A percentile compares a stretch with the other conserved stretches of the same genome.
These are phyloP conservation scores for Xylaria cubensis DNA, from an alignment of 495 filamentous ascomycete species.

Conservation along the genomic window DNA sequence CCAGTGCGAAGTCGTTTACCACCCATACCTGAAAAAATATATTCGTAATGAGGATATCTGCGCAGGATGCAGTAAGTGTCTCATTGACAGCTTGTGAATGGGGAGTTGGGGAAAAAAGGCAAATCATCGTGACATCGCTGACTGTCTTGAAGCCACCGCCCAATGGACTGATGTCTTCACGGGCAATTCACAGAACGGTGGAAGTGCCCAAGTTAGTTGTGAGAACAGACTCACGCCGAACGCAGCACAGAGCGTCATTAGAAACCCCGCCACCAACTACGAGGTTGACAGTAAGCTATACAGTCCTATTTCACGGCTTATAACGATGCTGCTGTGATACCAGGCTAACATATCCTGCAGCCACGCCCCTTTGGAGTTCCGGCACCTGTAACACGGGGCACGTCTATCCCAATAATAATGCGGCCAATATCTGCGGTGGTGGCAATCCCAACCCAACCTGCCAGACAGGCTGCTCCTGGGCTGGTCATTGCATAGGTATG, in stretches of 20 bases:
- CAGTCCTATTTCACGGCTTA: not conserved
- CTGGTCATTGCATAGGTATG: slow-evolving; percentile 31
- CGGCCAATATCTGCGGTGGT: slow-evolving; percentile 20
- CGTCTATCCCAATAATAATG: slow-evolving; percentile 26
- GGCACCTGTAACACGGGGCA: slow-evolving; percentile 33
- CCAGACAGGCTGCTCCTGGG: slow-evolving; percentile 32
- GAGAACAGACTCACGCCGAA: slow-evolving; percentile 45
- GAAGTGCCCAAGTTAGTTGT: slow-evolving; percentile 46
- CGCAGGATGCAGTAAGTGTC: slow-evolving; percentile 31
- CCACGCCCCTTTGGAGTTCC: slow-evolving; percentile 31
- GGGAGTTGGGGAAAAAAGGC: not conserved
- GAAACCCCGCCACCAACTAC: slow-evolving; percentile 28
- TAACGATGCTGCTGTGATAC: not conserved
- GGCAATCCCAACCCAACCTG: slow-evolving; percentile 8
- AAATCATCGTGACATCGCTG: not conserved
- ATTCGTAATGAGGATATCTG: slow-evolving; percentile 38
- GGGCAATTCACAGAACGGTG: slow-evolving; percentile 39
- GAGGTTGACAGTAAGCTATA: slow-evolving; percentile 33
- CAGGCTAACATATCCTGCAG: slow-evolving; percentile 20
- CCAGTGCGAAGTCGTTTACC: slow-evolving; percentile 55
- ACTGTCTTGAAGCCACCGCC: slow-evolving; percentile 19
- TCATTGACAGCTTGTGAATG: not conserved
- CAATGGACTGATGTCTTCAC: slow-evolving; percentile 31
- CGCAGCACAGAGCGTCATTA: slow-evolving; percentile 28
- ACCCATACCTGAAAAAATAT: slow-evolving; percentile 53